These are phyloP conservation scores for Scorias spongiosa DNA, from an alignment of 2,329 filamentous ascomycete genomes.

Conservation along the genomic window DNA sequence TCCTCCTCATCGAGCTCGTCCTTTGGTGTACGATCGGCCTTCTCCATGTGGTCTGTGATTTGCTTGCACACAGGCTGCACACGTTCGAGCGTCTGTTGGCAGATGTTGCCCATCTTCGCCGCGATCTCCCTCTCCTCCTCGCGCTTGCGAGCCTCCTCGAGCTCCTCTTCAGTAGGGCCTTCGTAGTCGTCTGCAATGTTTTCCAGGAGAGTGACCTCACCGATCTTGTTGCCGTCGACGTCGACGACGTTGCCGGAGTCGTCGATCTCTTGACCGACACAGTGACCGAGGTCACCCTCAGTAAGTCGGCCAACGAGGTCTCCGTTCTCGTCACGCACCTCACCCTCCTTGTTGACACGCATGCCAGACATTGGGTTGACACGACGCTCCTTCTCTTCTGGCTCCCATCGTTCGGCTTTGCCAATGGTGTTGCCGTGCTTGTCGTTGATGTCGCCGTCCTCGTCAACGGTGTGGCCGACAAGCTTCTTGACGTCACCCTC, in stretches of 20 bases:
- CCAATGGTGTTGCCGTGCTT: constrained; percentile 39
- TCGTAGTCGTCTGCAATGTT: constrained; percentile 45
- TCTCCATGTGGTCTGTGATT: constrained; percentile 73
- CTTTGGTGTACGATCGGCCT: constrained; percentile 63
- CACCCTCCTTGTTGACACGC: constrained; percentile 38
- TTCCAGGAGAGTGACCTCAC: constrained; percentile 46
- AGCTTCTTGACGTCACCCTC: constrained; percentile 38
- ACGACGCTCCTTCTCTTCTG: constrained; percentile 38
- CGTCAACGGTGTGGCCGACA: constrained; percentile 34
- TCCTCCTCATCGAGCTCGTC: constrained; percentile 84
- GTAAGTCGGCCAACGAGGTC: constrained; percentile 35
- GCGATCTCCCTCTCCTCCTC: constrained; percentile 63
- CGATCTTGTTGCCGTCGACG: constrained; percentile 46
- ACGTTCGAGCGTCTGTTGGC: constrained; percentile 67
- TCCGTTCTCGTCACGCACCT: constrained; percentile 36
- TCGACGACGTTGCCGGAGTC: constrained; percentile 38
- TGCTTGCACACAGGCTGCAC: constrained; percentile 74
- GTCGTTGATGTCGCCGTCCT: constrained; percentile 37
- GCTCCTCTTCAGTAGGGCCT: constrained; percentile 39
- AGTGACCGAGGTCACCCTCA: constrained; percentile 36
- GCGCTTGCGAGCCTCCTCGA: constrained; percentile 35
- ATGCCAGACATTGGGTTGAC: constrained; percentile 45
- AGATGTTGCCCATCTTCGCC: constrained; percentile 54
- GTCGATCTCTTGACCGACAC: constrained; percentile 36
- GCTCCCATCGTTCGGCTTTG: constrained; percentile 38